Conservation (phyloP, 164 flowering plant genomes). For the Umbellularia californica region DNA sequence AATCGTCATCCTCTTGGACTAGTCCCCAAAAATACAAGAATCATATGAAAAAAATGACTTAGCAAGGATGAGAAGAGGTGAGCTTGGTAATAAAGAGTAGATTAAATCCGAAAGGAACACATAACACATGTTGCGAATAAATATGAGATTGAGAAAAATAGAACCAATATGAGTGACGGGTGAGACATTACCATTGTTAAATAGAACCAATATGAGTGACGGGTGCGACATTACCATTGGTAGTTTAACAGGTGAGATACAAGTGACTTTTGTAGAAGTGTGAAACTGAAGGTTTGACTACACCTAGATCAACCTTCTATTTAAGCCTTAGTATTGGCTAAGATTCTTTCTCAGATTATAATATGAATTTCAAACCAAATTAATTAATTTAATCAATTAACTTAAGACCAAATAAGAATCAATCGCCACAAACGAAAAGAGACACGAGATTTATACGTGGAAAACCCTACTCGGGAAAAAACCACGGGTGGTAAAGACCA, state of each 20-base stretch:
- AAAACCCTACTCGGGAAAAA: too few species aligned
- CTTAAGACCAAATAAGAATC: too few species aligned
- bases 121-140: background rate
- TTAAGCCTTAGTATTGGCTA: too few species aligned
- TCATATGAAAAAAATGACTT: background rate
- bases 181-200: background rate
- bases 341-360: too few species aligned
- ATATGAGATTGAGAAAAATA: background rate
- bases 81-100: background rate
- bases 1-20: background rate
- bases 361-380: too few species aligned
- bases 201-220: background rate
- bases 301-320: too few species aligned
- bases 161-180: background rate
- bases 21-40: background rate
- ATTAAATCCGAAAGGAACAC: background rate
- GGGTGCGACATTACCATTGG: background rate
- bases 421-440: too few species aligned
- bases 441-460: too few species aligned
- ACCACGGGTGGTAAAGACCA: too few species aligned
- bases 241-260: too few species aligned
- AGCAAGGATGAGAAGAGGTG: background rate
- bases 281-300: background rate
- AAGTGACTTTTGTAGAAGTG: background rate
- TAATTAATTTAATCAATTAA: too few species aligned